These are phyloP conservation scores for Trichoderma koningii DNA, from an alignment of 2,329 filamentous ascomycete species.

Conservation along the genomic window DNA sequence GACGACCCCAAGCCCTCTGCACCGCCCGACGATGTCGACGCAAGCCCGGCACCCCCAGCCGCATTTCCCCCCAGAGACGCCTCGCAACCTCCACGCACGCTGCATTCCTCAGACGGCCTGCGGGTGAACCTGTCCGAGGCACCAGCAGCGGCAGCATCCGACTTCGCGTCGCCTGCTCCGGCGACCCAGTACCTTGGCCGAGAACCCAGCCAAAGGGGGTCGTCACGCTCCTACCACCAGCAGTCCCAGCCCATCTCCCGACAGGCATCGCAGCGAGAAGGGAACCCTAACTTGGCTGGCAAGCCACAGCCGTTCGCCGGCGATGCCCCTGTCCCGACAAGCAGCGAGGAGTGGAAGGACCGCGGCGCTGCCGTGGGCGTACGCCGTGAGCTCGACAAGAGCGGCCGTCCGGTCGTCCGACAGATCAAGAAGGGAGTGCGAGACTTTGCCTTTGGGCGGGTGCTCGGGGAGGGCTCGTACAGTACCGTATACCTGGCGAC, in stretches of 20 bases:
- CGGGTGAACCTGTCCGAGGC: conserved; percentile 28
- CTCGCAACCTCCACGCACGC: conserved; percentile 27
- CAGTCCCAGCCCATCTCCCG: conserved; percentile 58
- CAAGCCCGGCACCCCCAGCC: conserved; percentile 20
- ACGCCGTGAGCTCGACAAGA: conserved; percentile 80
- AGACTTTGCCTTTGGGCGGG: conserved; percentile 90
- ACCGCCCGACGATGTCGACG: conserved; percentile 26
- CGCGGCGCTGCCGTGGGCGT: conserved; percentile 85
- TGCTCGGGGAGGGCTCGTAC: conserved; percentile 94
- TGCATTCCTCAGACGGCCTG: conserved; percentile 27
- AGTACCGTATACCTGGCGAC: conserved; percentile 93
- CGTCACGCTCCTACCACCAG: conserved; percentile 8
- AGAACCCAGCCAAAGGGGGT: conserved; percentile 63
- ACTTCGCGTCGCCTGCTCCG: conserved; percentile 51
- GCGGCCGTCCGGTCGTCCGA: conserved; percentile 77
- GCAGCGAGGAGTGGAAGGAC: conserved; percentile 94
- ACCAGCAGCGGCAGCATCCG: conserved; percentile 31
- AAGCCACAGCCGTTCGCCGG: conserved; percentile 39
- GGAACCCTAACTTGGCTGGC: conserved; percentile 46
- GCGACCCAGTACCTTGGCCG: conserved; percentile 53
- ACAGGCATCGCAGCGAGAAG: conserved; percentile 71
- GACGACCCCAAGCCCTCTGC: conserved; percentile 31
- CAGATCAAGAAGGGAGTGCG: conserved; percentile 96
- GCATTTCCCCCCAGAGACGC: conserved; percentile 31
- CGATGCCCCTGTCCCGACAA: conserved; percentile 51